Conservation (phyloP, 2,329 filamentous ascomycete genomes). For the Sclerotinia spermophila region DNA sequence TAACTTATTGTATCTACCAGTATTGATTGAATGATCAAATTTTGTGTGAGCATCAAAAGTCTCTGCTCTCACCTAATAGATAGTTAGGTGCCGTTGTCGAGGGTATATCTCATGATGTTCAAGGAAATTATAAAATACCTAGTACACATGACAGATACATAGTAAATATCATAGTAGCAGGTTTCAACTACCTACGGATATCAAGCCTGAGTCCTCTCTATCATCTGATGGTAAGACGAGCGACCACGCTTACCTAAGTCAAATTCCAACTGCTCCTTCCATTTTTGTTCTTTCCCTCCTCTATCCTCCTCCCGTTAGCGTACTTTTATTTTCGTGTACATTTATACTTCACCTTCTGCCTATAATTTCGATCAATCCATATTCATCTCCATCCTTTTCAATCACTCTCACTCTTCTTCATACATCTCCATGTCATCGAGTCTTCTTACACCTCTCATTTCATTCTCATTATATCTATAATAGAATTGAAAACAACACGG, state of each 20-base stretch:
- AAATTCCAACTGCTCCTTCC: background rate
- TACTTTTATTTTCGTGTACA: background rate
- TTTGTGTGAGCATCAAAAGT: background rate
- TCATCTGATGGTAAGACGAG: background rate
- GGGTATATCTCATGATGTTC: background rate
- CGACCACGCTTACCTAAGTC: background rate
- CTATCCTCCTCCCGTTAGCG: background rate
- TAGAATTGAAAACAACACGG: background rate
- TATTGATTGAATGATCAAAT: background rate
- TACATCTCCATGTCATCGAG: background rate
- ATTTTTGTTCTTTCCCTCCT: background rate
- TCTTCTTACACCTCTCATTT: background rate
- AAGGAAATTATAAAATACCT: background rate
- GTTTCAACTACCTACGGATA: background rate
- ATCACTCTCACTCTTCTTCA: background rate
- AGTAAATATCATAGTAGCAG: no score
- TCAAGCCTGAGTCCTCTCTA: background rate
- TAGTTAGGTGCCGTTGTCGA: background rate
- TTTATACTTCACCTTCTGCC: background rate
- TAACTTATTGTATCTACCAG: background rate
- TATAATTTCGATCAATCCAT: background rate
- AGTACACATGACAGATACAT: background rate
- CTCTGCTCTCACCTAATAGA: background rate
- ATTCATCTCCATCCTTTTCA: background rate
- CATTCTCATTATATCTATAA: background rate